Conservation (phyloP, 129 eudicot species). For the Escallonia rubra region DNA sequence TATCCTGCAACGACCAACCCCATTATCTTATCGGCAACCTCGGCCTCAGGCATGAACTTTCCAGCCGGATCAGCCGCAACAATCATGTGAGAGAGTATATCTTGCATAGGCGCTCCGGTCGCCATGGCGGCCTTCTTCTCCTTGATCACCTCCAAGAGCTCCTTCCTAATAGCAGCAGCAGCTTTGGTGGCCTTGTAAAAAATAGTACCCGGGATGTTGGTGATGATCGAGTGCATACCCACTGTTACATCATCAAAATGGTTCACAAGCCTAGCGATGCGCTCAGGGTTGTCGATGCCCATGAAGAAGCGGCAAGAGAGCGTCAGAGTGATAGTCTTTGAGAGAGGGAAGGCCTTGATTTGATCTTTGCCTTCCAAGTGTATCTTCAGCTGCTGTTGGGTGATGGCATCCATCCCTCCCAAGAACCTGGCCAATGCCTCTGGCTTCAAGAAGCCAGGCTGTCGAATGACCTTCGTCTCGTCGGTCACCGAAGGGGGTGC, state of each 20-base stretch:
- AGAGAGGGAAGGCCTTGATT: constrained; percentile 16
- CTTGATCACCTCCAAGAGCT: constrained; percentile 22
- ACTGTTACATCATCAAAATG: constrained; percentile 16
- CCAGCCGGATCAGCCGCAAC: constrained; percentile 22
- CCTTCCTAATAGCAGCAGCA: constrained; percentile 29
- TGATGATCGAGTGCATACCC: constrained; percentile 20
- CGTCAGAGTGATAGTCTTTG: constrained; percentile 7
- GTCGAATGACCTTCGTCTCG: background rate
- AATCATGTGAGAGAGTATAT: constrained; percentile 32
- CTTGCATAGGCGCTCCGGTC: constrained; percentile 12
- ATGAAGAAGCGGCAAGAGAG: constrained; percentile 20
- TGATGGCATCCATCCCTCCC: constrained; percentile 13
- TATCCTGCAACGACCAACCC: constrained; percentile 37
- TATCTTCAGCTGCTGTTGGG: constrained; percentile 10
- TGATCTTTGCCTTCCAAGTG: constrained; percentile 12
- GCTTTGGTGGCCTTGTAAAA: constrained; percentile 24
- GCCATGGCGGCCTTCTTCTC: constrained; percentile 32
- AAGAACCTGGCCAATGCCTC: constrained; percentile 9
- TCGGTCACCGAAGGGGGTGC: background rate
- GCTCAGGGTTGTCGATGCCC: constrained; percentile 18
- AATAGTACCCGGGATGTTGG: constrained; percentile 18
- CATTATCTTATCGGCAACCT: constrained; percentile 37
- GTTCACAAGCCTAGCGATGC: constrained; percentile 8
- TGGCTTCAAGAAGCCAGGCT: constrained; percentile 8
- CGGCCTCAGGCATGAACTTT: constrained; percentile 28